Evolutionary conservation across 2,329 filamentous ascomycete genomes (phyloP), one percentile per base, ranked within the genome.

Genomic region (Nothophaeocryptopus gaeumannii): DNA sequence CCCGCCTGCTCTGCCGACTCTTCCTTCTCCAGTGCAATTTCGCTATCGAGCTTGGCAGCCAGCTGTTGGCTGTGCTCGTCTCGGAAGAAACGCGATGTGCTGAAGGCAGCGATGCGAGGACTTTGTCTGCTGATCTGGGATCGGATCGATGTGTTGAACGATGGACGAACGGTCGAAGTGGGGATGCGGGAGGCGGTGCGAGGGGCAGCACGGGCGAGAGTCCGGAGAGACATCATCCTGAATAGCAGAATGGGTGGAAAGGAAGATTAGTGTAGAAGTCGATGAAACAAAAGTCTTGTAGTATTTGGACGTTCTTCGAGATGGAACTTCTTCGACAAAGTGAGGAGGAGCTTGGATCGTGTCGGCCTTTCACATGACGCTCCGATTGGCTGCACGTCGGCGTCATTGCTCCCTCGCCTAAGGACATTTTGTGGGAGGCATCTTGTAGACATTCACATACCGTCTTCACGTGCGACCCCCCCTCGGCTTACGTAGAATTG

Each of bases 1-100:
- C 83, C 79, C 35, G 89, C 86, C 59, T 87, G 74, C 72, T 47
- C 38, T 31, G 47, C 45, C 40, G 58, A 58, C 43, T 90, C 84
- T 66, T 91, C 85, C 64, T 83, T 82, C 79, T 97, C 93, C 67
- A 95, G 84, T 70, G 83, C 75, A 59, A 95, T 78, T 76, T 96
- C 91, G 67, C 83, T 85, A 59, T 88, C 82, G 42, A 99, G 82
- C 81, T 97, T 97, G 52, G 84, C 82, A 35, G 84, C 81, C 46
- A 99, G 84, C 74, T 96, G 89, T 59, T 85, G 78, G 66, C 95
- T 88, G 55, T 80, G 81, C 77, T 60, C 58, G 45, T 66, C 71
- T 60, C 61, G 66, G 62, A 66, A 67, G 51, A 54, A 60, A 34
- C 34, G 63, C 12, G 74, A 74, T 43, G 71, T 68, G 60, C 70